These are phyloP conservation scores for Tieghemostelium lacteum DNA, from an alignment of 78 protist species.

Conservation along the genomic window DNA sequence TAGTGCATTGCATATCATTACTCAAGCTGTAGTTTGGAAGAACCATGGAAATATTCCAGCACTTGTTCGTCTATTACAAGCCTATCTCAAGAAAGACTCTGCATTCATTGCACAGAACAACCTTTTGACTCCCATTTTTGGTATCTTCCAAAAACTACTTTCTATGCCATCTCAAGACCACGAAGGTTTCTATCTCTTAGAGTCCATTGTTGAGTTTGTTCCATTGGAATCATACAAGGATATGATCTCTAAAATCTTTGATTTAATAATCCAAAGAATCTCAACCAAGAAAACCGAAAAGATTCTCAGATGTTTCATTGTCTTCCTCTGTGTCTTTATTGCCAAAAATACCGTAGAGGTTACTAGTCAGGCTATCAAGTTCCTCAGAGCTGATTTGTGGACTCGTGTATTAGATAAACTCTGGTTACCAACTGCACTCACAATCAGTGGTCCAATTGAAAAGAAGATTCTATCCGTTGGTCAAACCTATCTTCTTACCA, in stretches of 20 bases:
- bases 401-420: constrained; percentile 11
- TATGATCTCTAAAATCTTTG: not conserved
- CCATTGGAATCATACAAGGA: not conserved
- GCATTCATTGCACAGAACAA: not conserved
- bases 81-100: constrained; percentile 65
- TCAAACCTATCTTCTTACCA: constrained; percentile 21
- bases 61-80: constrained; percentile 75
- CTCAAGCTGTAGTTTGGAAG: constrained; percentile 40
- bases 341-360: constrained; percentile 17
- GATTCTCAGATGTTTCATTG: constrained; percentile 47
- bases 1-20: constrained; percentile 10
- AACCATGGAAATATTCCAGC: constrained; percentile 64
- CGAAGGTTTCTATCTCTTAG: constrained; percentile 77
- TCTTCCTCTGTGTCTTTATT: constrained; percentile 49
- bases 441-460: constrained; percentile 58
- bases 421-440: constrained; percentile 36
- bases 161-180: constrained; percentile 20
- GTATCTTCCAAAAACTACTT: constrained; percentile 35
- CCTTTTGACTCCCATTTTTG: constrained; percentile 37
- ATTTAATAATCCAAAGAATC: constrained; percentile 28
- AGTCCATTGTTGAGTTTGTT: constrained; percentile 36
- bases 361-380: not conserved
- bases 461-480: constrained; percentile 68
- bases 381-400: constrained; percentile 20
- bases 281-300: constrained; percentile 51